Evolutionary conservation across 352 stramenopile species (phyloP), one percentile per base, ranked within the genome.

Genomic region (Phytophthora vignae): DNA sequence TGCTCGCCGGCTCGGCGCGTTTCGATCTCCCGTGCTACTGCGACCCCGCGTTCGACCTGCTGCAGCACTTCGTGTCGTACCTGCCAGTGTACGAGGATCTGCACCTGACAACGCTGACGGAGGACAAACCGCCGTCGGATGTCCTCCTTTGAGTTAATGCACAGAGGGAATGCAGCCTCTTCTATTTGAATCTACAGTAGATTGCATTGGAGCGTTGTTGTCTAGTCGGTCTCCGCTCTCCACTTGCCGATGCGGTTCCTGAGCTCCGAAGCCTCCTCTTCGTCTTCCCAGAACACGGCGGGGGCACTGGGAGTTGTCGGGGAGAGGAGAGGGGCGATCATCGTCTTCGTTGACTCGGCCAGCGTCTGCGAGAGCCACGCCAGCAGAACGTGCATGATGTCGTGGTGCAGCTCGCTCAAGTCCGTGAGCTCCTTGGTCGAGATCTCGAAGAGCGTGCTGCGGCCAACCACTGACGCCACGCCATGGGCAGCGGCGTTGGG

Each of bases 301-400:
- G 76, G 46, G 11, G 55, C 29, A 46, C 38, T 68, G 17, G 29
- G 31, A 38, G 70, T 62, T 22, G 36, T 61, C 15, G 85, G 79
- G 27, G 83, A 94, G 9, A 92, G 56, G 50, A 93, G 65, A 22
- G 84, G 81, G 17, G 76, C 76, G 21, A 94, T 77, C 85, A 93
- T 91, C 19, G 75, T 82, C 38, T 88, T 86, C 0, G 84, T 93
- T 8, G 82, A 82, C n/a, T 79, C 82, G 38, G 38, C 40, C 14
- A 49, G 40, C 4, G 40, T 49, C n/a, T 49, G 40, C 2, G 40
- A 81, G 22, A 96, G 73, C 90, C 87, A 96, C 21, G 86, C 83
- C n/a, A 96, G 65, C 12, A 95, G 69, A 1, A 94, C 83, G 49
- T 94, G 86, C 87, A 96, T 92, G 31, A 96, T 87, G 46, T 96